Percentiles rank a stretch among this genome's conserved stretches.
Conservation (phyloP, 371 early-diverging fungal genomes). For the Mucor velutinosus region DNA sequence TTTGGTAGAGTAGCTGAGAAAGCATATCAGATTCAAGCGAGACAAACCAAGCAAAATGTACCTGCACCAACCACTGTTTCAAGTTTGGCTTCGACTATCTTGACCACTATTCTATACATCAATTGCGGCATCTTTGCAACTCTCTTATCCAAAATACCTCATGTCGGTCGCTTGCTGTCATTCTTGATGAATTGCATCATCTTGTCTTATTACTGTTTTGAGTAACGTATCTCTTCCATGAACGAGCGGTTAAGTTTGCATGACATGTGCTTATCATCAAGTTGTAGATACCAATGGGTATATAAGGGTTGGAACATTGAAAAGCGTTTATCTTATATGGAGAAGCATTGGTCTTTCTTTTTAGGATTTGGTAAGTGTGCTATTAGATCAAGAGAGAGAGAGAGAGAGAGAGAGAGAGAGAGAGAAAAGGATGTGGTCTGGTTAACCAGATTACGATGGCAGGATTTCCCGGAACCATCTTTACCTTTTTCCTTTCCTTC, state of each 20-base stretch:
- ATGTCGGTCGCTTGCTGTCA: slow-evolving; percentile 38
- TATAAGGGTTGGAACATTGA: slow-evolving; percentile 53
- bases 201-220: slow-evolving; percentile 49
- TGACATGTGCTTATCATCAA: not conserved
- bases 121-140: slow-evolving; percentile 39
- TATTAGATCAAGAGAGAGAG: not conserved
- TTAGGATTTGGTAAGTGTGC: slow-evolving; percentile 50
- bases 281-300: slow-evolving; percentile 52
- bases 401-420: too few relatives aligned
- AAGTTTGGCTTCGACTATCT: slow-evolving; percentile 38
- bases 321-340: slow-evolving; percentile 53
- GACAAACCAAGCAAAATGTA: slow-evolving; percentile 6
- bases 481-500: slow-evolving; percentile 52
- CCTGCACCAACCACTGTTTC: slow-evolving; percentile 2
- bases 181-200: slow-evolving; percentile 48
- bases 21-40: slow-evolving; percentile 29
- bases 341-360: slow-evolving; percentile 58
- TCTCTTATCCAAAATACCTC: slow-evolving; percentile 37
- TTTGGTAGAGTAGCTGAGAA: slow-evolving; percentile 46
- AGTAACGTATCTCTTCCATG: slow-evolving; percentile 24
- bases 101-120: slow-evolving; percentile 42
- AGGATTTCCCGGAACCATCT: slow-evolving; percentile 42
- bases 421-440: too few relatives aligned
- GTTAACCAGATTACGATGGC: not conserved
- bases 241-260: not conserved